A percentile compares a stretch with the other conserved stretches of the same genome.
Conservation (phyloP, 2,329 filamentous ascomycete species). For the Anisogramma anomala region DNA sequence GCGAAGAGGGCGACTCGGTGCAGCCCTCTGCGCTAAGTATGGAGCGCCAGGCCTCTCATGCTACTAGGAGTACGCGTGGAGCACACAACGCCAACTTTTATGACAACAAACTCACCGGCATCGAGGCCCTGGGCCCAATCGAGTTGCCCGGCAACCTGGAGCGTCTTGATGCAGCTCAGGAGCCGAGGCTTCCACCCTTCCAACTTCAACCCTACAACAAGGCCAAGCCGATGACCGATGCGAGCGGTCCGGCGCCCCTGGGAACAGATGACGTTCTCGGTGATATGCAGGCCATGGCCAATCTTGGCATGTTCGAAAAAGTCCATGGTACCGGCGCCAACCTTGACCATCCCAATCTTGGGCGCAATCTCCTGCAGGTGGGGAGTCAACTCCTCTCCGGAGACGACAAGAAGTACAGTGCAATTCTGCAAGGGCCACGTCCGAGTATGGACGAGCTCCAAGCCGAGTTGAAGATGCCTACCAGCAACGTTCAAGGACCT, state of each 20-base stretch:
- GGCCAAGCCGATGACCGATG: slow-evolving; percentile 42
- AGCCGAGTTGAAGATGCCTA: slow-evolving; percentile 37
- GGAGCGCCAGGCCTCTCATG: slow-evolving; percentile 54
- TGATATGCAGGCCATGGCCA: slow-evolving; percentile 47
- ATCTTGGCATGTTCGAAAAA: slow-evolving; percentile 44
- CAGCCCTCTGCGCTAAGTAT: slow-evolving; percentile 41
- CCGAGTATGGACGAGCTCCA: slow-evolving; percentile 37
- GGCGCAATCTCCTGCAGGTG: slow-evolving; percentile 44
- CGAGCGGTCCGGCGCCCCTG: slow-evolving; percentile 42
- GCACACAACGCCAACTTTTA: slow-evolving; percentile 41
- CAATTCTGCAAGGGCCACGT: slow-evolving; percentile 34
- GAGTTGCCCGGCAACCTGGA: slow-evolving; percentile 48
- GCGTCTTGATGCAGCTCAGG: slow-evolving; percentile 37
- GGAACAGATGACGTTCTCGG: slow-evolving; percentile 40
- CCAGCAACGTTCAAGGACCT: slow-evolving; percentile 29
- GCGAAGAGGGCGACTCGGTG: slow-evolving; percentile 33
- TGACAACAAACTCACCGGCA: slow-evolving; percentile 46
- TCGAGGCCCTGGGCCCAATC: slow-evolving; percentile 49
- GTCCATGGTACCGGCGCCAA: slow-evolving; percentile 43
- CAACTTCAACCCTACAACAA: slow-evolving; percentile 49
- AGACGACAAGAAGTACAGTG: slow-evolving; percentile 35
- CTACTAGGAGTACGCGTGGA: slow-evolving; percentile 51
- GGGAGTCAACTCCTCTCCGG: slow-evolving; percentile 35
- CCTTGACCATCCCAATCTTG: slow-evolving; percentile 41
- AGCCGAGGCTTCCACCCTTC: slow-evolving; percentile 47